phyloP scores from a whole-genome alignment of 2,329 filamentous ascomycete species.

The Aspergillus sp. region DNA sequence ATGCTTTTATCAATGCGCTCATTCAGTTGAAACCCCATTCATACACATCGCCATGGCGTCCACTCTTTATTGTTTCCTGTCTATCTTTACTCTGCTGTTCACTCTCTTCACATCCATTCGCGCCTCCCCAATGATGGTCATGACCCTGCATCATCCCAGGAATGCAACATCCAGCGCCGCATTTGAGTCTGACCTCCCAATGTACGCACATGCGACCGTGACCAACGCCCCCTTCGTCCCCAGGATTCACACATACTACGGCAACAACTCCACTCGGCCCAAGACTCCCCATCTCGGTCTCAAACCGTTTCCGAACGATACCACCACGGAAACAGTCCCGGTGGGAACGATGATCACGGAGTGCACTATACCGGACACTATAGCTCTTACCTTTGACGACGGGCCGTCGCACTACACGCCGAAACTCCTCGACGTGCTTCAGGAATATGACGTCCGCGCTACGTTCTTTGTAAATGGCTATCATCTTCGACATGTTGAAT shows the following conservation, averaged over 20 bases:
- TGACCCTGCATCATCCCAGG: not conserved
- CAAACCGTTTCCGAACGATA: not conserved
- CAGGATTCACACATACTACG: not conserved
- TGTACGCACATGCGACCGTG: too few species aligned
- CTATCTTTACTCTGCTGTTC: not conserved
- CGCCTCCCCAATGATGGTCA: not conserved
- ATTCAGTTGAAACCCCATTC: not conserved
- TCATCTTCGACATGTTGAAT: constrained; percentile 28
- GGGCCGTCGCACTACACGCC: constrained; percentile 61
- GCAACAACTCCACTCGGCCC: not conserved
- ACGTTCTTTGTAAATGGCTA: constrained; percentile 63
- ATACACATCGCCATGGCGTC: not conserved
- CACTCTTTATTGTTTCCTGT: not conserved
- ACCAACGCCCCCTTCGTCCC: not conserved
- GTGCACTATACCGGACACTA: constrained; percentile 49
- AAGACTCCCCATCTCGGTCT: not conserved
- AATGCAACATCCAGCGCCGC: not conserved
- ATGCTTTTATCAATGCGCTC: not conserved
- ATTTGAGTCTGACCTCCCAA: not conserved
- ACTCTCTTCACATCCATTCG: not conserved
- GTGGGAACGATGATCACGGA: constrained; percentile 45
- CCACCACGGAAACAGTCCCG: constrained; percentile 15
- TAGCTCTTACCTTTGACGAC: constrained; percentile 67
- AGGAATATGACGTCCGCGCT: constrained; percentile 56
- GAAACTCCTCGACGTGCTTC: constrained; percentile 58